A percentile compares a stretch with the other conserved stretches of the same genome.
Conservation (phyloP, 2,329 filamentous ascomycete species). For the Daldinia sp. region DNA sequence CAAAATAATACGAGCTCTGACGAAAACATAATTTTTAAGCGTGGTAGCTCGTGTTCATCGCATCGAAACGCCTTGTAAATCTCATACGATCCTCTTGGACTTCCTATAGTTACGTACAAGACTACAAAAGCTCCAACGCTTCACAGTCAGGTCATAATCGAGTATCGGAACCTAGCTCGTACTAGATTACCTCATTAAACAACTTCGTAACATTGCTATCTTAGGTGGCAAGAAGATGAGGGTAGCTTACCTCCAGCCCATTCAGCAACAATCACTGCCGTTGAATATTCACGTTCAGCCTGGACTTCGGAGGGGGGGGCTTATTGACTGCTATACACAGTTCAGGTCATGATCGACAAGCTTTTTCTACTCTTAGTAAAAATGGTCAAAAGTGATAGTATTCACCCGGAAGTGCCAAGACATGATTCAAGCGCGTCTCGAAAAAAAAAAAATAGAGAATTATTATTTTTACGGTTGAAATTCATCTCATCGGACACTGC, state of each 20-base stretch:
- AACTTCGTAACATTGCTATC: background rate
- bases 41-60: constrained; percentile 16
- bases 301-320: constrained; percentile 32
- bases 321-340: constrained; percentile 20
- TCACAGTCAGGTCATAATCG: constrained; percentile 9
- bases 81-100: constrained; percentile 2
- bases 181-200: constrained; percentile 1
- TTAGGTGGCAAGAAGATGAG: background rate
- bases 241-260: background rate
- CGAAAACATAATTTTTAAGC: background rate
- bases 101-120: background rate
- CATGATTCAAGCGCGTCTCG: constrained; percentile 20
- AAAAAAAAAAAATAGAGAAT: constrained; percentile 12
- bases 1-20: constrained; percentile 20
- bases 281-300: constrained; percentile 31
- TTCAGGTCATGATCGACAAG: constrained; percentile 37
- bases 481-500: constrained; percentile 36
- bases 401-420: constrained; percentile 36
- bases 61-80: background rate
- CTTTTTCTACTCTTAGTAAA: constrained; percentile 23
- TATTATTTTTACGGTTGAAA: constrained; percentile 14
- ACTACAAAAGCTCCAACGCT: background rate
- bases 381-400: constrained; percentile 19
- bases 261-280: constrained; percentile 26
- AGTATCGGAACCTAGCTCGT: background rate